Evolutionary conservation across 345 rosid species (phyloP), one percentile per base, ranked within the genome.

Genomic region (Gossypium thurberi): DNA sequence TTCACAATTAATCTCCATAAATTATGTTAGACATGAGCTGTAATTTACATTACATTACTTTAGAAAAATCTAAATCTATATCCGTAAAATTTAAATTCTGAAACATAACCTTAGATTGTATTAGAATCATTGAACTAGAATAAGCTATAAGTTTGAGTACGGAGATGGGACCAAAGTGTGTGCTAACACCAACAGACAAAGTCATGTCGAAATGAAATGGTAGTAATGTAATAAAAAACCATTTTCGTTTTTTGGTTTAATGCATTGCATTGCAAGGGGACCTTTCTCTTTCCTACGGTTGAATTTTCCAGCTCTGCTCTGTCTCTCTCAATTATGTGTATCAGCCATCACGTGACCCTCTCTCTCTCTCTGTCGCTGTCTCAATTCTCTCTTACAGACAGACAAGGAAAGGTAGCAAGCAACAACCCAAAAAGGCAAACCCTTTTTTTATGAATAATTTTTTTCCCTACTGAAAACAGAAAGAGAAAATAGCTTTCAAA

Each of bases 401-500:
- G 43, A 3, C 57, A 67, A 55, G 59, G 5, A 17, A 53, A 26
- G 42, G 21, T 55, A 46, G 10, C 37, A 46, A 46, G 28, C 70
- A 20, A 23, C 28, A 59, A 44, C 56, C 42, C 56, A 44, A 44
- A 48, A 46, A 59, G 57, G 44, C 55, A 71, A 71, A 59, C 44
- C 77, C 76, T 73, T 12, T 73, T 50, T 61, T 46, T 8, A 10
- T 50, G 61, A 37, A 67, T 50, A 33, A 5, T 57, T 46, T 8
- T 33, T 46, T 50, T 57, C 37, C 70, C 68, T 64, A 23, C 59
- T 6, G n/a, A 78, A 75, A 67, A 81, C 81, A 68, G 78, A 61
- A 12, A 61, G 75, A 61, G 53, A 33, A 33, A 33, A 33, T 33
- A 33, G 40, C 47, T 66, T 62, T 59, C 42, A 59, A 59, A 25